Evolutionary conservation across 495 filamentous ascomycete species (phyloP).

Genomic region (Xylaria curta): DNA sequence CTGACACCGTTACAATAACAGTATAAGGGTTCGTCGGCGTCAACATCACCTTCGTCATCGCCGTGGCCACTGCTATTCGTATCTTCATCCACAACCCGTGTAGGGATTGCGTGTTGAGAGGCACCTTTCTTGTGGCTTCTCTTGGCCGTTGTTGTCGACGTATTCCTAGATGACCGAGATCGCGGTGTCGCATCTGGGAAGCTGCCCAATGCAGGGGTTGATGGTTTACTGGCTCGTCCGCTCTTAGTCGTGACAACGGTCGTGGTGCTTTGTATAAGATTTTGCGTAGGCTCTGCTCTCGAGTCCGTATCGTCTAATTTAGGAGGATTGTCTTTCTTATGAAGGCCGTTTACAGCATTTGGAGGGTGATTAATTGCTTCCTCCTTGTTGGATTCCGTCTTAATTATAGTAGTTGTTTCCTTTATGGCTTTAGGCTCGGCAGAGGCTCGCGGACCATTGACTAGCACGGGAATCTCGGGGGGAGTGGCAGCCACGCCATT

Average conservation of each 20-base stretch:
- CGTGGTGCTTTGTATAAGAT: conserved; percentile 35
- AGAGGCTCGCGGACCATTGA: conserved; percentile 35
- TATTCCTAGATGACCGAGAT: conserved; percentile 46
- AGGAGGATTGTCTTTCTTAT: conserved; percentile 41
- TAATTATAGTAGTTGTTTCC: conserved; percentile 43
- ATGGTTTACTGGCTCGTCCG: conserved; percentile 68
- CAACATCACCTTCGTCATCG: conserved; percentile 66
- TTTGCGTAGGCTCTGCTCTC: conserved; percentile 45
- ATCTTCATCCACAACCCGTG: conserved; percentile 46
- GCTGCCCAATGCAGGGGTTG: conserved; percentile 59
- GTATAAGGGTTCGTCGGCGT: conserved; percentile 84
- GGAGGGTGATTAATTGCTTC: conserved; percentile 33
- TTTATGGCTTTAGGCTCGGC: conserved; percentile 48
- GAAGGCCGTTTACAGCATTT: conserved; percentile 37
- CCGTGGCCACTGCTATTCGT: conserved; percentile 43
- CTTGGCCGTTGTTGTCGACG: conserved; percentile 54
- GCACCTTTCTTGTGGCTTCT: conserved; percentile 74
- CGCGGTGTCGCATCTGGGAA: conserved; percentile 55
- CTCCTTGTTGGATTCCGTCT: conserved; percentile 41
- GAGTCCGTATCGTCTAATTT: conserved; percentile 40
- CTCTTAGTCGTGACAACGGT: conserved; percentile 58
- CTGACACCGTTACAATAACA: conserved; percentile 93
- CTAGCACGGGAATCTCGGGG: conserved; percentile 41
- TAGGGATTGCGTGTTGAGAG: conserved; percentile 41
- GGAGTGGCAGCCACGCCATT: conserved; percentile 42